Base-by-base conservation (phyloP, 1,139 yeast genomes). In the Pichia sp. region DNA sequence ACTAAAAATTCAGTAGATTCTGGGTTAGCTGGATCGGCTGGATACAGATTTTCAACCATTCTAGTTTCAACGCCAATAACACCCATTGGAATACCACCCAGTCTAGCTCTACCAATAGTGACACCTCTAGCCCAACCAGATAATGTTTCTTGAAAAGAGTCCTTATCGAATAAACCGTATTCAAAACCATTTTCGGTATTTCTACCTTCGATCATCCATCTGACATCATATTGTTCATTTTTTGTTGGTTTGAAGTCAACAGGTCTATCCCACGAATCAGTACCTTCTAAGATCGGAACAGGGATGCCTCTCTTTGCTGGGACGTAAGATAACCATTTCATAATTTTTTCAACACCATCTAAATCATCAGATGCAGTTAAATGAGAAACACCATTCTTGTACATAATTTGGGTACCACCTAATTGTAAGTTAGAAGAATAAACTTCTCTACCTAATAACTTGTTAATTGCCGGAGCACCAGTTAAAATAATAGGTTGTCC, bases 61-160 rank as follows among this genome's bases (percentile, higher is more conserved):
- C 95, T 79, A 34, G 95, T 85, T 69, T 92, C 98, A 57, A 94
- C 98, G 60, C 87, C 97, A 69, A 92, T 89, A 46, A 92, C 95
- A 76, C 98, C 98, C 64, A 92, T 79, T 58, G 98, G 98, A 60
- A 92, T 89, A 75, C 98, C 98, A 59, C 98, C 98, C 48, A 94
- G 76, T 68, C 98, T 85, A 37, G 98, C 98, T 71, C 98, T 85
- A 65, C 98, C 98, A 58, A 92, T 95, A 59, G 90, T 96, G 56
- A 92, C 97, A 73, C 97, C 96, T 66, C 79, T 84, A 48, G 98
- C 98, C 98, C 98, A 92, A 25, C 98, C 98, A 35, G 92, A 82
- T 53, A 92, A 77, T n/a, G 98, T 89, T 71, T 92, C 98, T 68
- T 84, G 94, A 85, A 92, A 92, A 12, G 97, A 88, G 53, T 74